These are phyloP conservation scores for Hordeum marinum DNA, from an alignment of 176 grass and related monocot genomes.

Conservation along the genomic window DNA sequence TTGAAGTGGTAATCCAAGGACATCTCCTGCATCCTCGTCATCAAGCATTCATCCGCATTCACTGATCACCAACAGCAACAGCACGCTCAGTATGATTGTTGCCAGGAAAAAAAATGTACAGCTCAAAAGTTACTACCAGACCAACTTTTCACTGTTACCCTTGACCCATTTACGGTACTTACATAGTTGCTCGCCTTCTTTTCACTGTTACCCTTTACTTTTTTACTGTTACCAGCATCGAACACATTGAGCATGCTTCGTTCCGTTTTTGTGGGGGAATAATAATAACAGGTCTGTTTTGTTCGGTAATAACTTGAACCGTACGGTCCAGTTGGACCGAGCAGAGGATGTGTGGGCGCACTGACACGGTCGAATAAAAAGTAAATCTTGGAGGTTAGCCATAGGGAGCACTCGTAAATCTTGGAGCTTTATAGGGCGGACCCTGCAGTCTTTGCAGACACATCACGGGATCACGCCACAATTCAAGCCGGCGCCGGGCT, in stretches of 20 bases:
- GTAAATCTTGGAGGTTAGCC: background rate
- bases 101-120: background rate
- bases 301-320: background rate
- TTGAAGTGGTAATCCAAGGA: conserved; percentile 90
- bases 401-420: background rate
- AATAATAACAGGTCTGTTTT: background rate
- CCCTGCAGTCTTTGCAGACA: background rate
- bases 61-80: conserved; percentile 31
- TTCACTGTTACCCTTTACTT: background rate
- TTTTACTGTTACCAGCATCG: too few species aligned
- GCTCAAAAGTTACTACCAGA: background rate
- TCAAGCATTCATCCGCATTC: conserved; percentile 81
- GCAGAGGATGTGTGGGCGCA: background rate
- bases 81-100: background rate
- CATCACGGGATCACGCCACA: background rate
- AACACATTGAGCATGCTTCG: background rate
- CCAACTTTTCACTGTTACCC: background rate
- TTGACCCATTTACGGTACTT: too few species aligned
- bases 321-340: background rate
- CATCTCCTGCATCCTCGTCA: conserved; percentile 99
- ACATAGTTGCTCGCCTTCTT: background rate
- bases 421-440: background rate
- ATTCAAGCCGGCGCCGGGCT: background rate
- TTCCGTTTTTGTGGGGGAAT: background rate
- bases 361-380: background rate